These are phyloP conservation scores for Lasiodiplodia sp. DNA, from an alignment of 2,329 filamentous ascomycete genomes.

Conservation along the genomic window DNA sequence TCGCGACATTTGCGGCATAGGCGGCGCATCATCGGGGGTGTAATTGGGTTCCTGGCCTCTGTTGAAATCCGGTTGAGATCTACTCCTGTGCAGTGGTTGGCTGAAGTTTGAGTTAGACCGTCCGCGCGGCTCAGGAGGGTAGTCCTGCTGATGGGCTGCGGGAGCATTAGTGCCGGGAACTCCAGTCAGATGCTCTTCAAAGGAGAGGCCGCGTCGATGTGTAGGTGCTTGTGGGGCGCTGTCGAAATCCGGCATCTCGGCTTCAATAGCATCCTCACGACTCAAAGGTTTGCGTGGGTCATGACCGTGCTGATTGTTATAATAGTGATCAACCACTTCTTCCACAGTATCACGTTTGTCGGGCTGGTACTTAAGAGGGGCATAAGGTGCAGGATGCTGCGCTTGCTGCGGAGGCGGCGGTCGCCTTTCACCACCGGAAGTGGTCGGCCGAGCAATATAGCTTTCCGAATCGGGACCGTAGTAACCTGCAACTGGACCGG, in stretches of 20 bases:
- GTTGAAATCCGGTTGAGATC: conserved; percentile 70
- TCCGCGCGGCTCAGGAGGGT: conserved; percentile 14
- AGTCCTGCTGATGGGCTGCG: conserved; percentile 29
- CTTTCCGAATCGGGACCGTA: conserved; percentile 46
- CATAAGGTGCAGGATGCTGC: conserved; percentile 15
- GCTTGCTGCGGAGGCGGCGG: background rate
- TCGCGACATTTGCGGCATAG: conserved; percentile 57
- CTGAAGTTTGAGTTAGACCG: conserved; percentile 34
- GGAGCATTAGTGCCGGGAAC: conserved; percentile 22
- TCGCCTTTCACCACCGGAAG: conserved; percentile 39
- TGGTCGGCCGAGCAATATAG: conserved; percentile 46
- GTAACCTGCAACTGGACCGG: conserved; percentile 44
- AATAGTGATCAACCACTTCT: conserved; percentile 57
- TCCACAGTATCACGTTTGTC: conserved; percentile 53
- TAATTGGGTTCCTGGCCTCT: conserved; percentile 41
- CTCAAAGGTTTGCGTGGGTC: conserved; percentile 34
- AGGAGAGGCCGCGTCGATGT: conserved; percentile 34
- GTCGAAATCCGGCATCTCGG: conserved; percentile 71
- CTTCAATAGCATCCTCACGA: conserved; percentile 55
- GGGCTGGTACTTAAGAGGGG: conserved; percentile 32
- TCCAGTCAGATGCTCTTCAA: conserved; percentile 35
- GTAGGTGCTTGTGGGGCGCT: conserved; percentile 35
- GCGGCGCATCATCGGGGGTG: conserved; percentile 72
- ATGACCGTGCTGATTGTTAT: conserved; percentile 38
- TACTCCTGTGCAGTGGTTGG: conserved; percentile 61